Base-by-base conservation (phyloP, 371 early-diverging fungal genomes). In the Mortierella sp. region DNA sequence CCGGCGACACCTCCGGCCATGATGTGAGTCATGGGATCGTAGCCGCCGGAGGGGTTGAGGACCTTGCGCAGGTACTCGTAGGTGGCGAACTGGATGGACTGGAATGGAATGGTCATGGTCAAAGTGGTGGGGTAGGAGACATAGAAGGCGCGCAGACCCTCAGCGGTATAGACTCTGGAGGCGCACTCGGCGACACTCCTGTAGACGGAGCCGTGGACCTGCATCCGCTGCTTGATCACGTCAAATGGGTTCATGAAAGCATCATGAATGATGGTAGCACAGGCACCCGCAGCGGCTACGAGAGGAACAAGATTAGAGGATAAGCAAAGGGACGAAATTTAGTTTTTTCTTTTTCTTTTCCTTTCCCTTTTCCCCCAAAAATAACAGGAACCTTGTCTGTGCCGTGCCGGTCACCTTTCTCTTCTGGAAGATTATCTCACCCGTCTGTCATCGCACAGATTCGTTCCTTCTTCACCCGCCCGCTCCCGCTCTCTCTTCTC, bases 211-310 rank as follows among this genome's bases (percentile, higher is more conserved):
- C 88, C 89, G 45, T 89, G 87, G 19, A 95, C 77, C 81, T 97
- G 98, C 96, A 97, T 95, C 48, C 98, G 89, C 82, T 97, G 97
- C 80, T 97, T 97, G 60, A 97, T 83, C 21, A 97, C 97, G 87
- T 98, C 98, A 84, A 97, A 97, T 26, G 97, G 98, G 74, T 92
- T 98, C 95, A 96, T 95, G 56, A 97, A 75, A 1, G 93, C 91
- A 82, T 98, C 98, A 83, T 92, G 90, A 4, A 92, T 90, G 44
- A 94, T 85, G 15, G 97, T 97, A 4, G 97, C 97, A 81, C 90
- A 90, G 29, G 95, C 97, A 57, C 98, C 98, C 5, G 98, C 96
- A 19, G 90, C 88, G 47, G 87, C 91, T 85, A 83, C 30, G 26
- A 60, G 55, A n/a, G n/a, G n/a, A n/a, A 37, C 15, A 62, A 9